phyloP scores from a whole-genome alignment of 257 asterid species.

The Handroanthus guayacan region DNA sequence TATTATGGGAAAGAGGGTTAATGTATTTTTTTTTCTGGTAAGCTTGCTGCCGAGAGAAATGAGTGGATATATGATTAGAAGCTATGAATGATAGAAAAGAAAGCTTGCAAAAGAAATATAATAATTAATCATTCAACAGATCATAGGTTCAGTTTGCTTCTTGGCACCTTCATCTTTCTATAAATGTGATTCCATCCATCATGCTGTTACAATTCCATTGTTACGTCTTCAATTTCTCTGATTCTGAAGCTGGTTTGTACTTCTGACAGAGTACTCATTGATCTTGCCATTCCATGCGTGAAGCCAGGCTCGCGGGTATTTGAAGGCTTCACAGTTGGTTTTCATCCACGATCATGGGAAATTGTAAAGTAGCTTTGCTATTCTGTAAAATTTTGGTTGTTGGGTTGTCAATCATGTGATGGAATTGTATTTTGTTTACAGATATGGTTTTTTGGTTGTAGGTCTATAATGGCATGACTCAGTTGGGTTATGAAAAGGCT shows the following conservation, averaged over 20 bases:
- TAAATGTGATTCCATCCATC: slow-evolving; percentile 11
- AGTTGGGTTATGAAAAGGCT: slow-evolving; percentile 84
- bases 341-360: slow-evolving; percentile 95
- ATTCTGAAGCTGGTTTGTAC: slow-evolving; percentile 34
- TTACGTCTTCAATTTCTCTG: slow-evolving; percentile 18
- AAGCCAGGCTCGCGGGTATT: slow-evolving; percentile 82
- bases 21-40: neutral
- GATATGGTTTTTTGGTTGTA: slow-evolving; percentile 38
- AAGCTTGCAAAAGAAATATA: slow-evolving; percentile 22
- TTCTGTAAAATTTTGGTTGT: slow-evolving; percentile 33
- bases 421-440: slow-evolving; percentile 24
- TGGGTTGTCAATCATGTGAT: slow-evolving; percentile 29
- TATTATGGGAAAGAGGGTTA: neutral
- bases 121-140: neutral
- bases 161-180: neutral
- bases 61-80: neutral
- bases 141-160: slow-evolving; percentile 7
- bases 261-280: slow-evolving; percentile 70
- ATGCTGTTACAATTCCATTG: slow-evolving; percentile 1
- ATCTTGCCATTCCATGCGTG: slow-evolving; percentile 92
- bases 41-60: slow-evolving; percentile 2
- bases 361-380: slow-evolving; percentile 57
- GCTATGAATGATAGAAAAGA: slow-evolving; percentile 11
- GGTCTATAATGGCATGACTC: slow-evolving; percentile 97
- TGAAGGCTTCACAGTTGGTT: slow-evolving; percentile 96